Conservation (phyloP, 805 yeast species). For the Scheffersomyces stipitis region DNA sequence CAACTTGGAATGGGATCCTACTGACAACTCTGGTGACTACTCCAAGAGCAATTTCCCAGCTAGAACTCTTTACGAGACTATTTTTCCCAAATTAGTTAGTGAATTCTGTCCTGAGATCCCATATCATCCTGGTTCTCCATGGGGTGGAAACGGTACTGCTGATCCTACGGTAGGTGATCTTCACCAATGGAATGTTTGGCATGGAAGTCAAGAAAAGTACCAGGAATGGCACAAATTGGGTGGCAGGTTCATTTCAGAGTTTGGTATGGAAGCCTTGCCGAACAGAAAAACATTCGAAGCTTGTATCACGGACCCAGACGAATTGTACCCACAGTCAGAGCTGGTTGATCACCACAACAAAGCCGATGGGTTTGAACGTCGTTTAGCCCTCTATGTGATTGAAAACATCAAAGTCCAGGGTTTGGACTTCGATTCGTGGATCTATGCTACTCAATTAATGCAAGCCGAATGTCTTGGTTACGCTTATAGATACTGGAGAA, state of each 20-base stretch:
- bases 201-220: constrained; percentile 49
- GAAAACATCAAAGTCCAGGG: constrained; percentile 40
- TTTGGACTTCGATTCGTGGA: constrained; percentile 42
- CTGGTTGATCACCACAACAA: constrained; percentile 49
- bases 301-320: constrained; percentile 35
- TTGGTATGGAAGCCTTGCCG: constrained; percentile 54
- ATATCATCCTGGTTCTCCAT: constrained; percentile 52
- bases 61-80: constrained; percentile 38
- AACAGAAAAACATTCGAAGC: constrained; percentile 31
- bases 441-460: constrained; percentile 53
- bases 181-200: constrained; percentile 62
- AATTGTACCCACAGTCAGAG: constrained; percentile 45
- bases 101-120: constrained; percentile 23
- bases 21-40: constrained; percentile 23
- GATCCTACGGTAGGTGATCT: constrained; percentile 48
- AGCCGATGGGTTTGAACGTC: constrained; percentile 47
- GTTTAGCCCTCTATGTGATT: constrained; percentile 46
- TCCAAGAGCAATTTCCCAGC: constrained; percentile 44
- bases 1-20: constrained; percentile 26
- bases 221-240: constrained; percentile 48
- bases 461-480: constrained; percentile 50
- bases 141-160: constrained; percentile 37
- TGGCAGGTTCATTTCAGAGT: constrained; percentile 53
- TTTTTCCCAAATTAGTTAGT: constrained; percentile 35
- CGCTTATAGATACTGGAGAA: constrained; percentile 48